Evolutionary conservation across 1,284 basidiomycete species (phyloP).

Genomic region (Pseudozyma sp.): DNA sequence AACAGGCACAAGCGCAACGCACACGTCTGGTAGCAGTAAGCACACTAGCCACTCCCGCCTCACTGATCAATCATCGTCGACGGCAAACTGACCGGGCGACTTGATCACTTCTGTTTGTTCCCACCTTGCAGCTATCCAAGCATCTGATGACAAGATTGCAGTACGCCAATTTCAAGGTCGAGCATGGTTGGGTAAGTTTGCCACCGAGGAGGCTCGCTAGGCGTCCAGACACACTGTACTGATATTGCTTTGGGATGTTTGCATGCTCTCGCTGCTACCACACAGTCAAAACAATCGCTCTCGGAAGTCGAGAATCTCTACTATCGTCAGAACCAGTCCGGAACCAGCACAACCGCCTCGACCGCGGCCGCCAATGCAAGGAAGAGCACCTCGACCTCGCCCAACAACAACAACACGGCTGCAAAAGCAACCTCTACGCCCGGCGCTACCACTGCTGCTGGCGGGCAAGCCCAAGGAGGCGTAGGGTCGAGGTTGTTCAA

Average conservation of each 20-base stretch:
- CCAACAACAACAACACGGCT: constrained; percentile 25
- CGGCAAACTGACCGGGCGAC: neutral
- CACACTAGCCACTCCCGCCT: neutral
- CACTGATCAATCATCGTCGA: neutral
- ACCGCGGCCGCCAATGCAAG: constrained; percentile 2
- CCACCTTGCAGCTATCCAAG: constrained; percentile 45
- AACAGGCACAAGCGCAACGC: constrained; percentile 50
- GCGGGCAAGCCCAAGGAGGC: constrained; percentile 3
- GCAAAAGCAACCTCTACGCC: constrained; percentile 33
- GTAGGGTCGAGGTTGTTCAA: constrained; percentile 46
- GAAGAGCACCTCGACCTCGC: constrained; percentile 35
- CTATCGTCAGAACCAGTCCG: constrained; percentile 53
- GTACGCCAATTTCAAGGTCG: constrained; percentile 65
- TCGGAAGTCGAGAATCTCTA: constrained; percentile 67
- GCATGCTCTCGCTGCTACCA: neutral
- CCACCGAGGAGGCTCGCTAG: neutral
- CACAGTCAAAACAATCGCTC: constrained; percentile 60
- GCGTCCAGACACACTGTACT: too few relatives aligned
- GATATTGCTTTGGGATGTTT: too few relatives aligned
- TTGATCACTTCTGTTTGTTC: neutral
- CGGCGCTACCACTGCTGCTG: constrained; percentile 11
- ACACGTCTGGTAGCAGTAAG: constrained; percentile 48
- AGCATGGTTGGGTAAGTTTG: constrained; percentile 63
- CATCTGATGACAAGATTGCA: constrained; percentile 60
- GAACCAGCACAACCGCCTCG: constrained; percentile 5